phyloP scores from a whole-genome alignment of 129 eudicot genomes.

The Mikania micrantha region DNA sequence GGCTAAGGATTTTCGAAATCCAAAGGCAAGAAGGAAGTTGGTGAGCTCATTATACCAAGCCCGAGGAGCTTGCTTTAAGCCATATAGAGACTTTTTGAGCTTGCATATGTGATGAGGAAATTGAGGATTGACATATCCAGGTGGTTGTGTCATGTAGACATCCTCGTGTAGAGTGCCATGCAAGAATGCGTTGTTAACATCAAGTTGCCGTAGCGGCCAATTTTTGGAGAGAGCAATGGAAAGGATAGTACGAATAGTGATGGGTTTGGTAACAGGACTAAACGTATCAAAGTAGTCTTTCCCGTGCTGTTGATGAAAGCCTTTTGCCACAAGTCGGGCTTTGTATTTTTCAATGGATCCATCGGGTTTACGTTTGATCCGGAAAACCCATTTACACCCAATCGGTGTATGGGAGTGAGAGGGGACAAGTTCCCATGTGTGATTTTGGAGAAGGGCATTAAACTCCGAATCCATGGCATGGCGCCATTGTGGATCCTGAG shows the following conservation, averaged over 20 bases:
- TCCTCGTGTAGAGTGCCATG: too few species aligned
- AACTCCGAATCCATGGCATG: neutral
- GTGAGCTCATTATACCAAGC: neutral
- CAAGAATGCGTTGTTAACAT: too few species aligned
- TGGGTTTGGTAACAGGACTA: too few species aligned
- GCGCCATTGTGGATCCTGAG: neutral
- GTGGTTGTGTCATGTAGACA: too few species aligned
- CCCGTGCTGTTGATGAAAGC: too few species aligned
- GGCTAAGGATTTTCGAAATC: neutral
- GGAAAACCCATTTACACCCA: neutral
- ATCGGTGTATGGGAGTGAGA: neutral
- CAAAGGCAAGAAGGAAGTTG: neutral
- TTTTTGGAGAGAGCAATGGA: too few species aligned
- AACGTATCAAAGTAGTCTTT: too few species aligned
- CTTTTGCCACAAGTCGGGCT: too few species aligned
- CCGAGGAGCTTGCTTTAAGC: too few species aligned
- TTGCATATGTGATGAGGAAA: neutral
- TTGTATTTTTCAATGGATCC: neutral
- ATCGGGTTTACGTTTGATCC: neutral
- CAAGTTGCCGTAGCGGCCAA: too few species aligned
- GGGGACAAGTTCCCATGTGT: slow-evolving; percentile 4
- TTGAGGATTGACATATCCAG: neutral
- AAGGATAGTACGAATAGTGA: too few species aligned
- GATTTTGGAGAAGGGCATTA: neutral
- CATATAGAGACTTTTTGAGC: neutral